Evolutionary conservation across 2,329 filamentous ascomycete genomes (phyloP), one percentile per base, ranked within the genome.

Genomic region (Thelonectria rubi): DNA sequence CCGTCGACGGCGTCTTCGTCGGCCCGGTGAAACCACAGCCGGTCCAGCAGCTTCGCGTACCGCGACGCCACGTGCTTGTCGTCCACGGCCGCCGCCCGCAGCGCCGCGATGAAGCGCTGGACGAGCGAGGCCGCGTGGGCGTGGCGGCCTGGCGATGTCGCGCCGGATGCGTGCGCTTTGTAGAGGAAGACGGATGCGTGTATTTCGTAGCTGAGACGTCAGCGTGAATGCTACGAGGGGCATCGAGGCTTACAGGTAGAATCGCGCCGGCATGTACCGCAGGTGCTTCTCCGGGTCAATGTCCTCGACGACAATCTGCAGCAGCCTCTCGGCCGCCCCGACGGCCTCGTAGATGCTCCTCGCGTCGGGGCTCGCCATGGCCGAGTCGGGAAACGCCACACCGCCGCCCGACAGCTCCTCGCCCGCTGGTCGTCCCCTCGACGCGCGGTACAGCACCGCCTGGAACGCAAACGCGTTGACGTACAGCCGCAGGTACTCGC

Each of bases 381-480:
- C 47, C 11, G 61, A 63, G 18, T 63, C 53, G 17, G 61, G 61
- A 43, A 63, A 63, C 9, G 56, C 54, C 4, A 61, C 40, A 7
- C 40, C 46, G 20, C 55, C 49, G 15, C 58, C 49, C 21, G 7
- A 4, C 24, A 53, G 48, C 8, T 47, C 55, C 34, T 32, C 17
- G 20, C 32, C 30, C 2, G 48, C 32, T 8, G 32, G 2, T 7
- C 4, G 20, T n/a, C n/a, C 34, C 9, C n/a, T 52, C 17, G 58
- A 49, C 2, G 62, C 54, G 7, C 62, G 54, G 11, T 62, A 64
- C 1, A 64, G 39, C 5, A 64, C 62, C 12, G 58, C 62, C 18
- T 62, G 58, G 5, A 62, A 64, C 5, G 58, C 62, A 39, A 64
- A 64, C 4, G 62, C 58, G 17, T 62, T 64, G 12, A 62, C 58